Evolutionary conservation across 2,329 filamentous ascomycete genomes (phyloP), one percentile per base, ranked within the genome.

Genomic region (Gyromitra esculenta): DNA sequence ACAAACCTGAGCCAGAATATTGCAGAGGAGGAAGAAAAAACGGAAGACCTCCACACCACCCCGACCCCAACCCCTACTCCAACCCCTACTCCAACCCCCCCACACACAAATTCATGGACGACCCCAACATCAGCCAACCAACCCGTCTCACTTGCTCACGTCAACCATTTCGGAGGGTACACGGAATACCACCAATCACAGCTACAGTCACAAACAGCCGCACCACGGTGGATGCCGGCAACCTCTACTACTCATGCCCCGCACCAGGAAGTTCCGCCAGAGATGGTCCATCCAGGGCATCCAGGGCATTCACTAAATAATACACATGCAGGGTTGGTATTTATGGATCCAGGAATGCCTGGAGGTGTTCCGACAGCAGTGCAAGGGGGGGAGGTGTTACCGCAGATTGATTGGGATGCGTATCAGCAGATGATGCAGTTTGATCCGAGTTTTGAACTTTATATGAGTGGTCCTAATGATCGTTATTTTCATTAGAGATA

Each of bases 371-470:
- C 70, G 15, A 56, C 69, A 39, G 39, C 66, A 4, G 2, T 25
- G 11, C 69, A 21, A 8, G 56, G 39, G 64, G 69, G 37, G 15
- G 43, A 77, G 41, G 66, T 62, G n/a, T 25, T 75, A 39, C 64
- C 66, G 3, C 65, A 73, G 18, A 72, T 79, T 13, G 72, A 79
- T 66, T 79, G 77, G 77, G 73, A 78, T 59, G 76, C 59, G 45
- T 71, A 78, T 50, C 77, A 79, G 45, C 77, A 79, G 41, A 71
- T 77, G 52, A 62, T 76, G 67, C 76, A 77, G 11, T 79, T 79
- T 67, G 76, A 79, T 67, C 75, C 75, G 1, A 74, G 50, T 25
- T 77, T 77, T 9, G 64, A 73, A 45, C 54, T 74, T 57, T 77
- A 77, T 62, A 77, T 77, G 75, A 63, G 63, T 31, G 75, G 75